Evolutionary conservation across 805 yeast genomes (phyloP).

Genomic region (Lipomyces yamanashiensis): DNA sequence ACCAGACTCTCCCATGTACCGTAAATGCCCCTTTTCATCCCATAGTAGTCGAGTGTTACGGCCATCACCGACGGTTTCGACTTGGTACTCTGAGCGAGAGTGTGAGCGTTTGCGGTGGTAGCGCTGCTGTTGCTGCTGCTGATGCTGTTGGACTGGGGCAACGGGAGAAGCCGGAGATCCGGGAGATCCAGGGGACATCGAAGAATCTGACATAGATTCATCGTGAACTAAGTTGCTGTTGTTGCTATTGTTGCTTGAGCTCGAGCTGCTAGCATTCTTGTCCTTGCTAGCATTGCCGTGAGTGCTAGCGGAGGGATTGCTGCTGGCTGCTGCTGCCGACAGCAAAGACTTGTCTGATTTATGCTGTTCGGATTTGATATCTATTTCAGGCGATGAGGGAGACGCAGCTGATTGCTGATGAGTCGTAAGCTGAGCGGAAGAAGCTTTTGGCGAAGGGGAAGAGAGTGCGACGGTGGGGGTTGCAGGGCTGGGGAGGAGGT

Average conservation of each 20-base stretch:
- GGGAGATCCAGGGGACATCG: conserved; percentile 15
- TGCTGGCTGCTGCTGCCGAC: neutral
- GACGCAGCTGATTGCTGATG: conserved; percentile 5
- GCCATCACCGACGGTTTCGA: conserved; percentile 35
- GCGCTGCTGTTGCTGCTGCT: conserved; percentile 21
- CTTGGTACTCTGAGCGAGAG: conserved; percentile 31
- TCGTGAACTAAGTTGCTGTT: conserved; percentile 5
- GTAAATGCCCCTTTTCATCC: conserved; percentile 48
- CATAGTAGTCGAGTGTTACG: conserved; percentile 44
- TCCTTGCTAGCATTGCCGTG: too few species aligned
- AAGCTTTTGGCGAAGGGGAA: conserved; percentile 26
- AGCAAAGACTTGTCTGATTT: neutral
- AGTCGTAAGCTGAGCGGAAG: conserved; percentile 9
- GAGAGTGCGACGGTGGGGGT: conserved; percentile 20
- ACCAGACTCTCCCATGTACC: conserved; percentile 53
- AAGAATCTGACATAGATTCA: conserved; percentile 6
- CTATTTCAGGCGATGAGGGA: conserved; percentile 6
- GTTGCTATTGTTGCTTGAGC: neutral
- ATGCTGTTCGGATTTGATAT: conserved; percentile 5
- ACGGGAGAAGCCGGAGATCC: conserved; percentile 30
- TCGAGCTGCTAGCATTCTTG: neutral
- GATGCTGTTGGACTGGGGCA: conserved; percentile 26
- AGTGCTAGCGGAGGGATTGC: neutral
- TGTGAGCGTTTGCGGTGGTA: conserved; percentile 30
- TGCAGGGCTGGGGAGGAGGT: conserved; percentile 18